Evolutionary conservation across 345 rosid genomes (phyloP), one percentile per base, ranked within the genome.

Genomic region (Linum tenue): DNA sequence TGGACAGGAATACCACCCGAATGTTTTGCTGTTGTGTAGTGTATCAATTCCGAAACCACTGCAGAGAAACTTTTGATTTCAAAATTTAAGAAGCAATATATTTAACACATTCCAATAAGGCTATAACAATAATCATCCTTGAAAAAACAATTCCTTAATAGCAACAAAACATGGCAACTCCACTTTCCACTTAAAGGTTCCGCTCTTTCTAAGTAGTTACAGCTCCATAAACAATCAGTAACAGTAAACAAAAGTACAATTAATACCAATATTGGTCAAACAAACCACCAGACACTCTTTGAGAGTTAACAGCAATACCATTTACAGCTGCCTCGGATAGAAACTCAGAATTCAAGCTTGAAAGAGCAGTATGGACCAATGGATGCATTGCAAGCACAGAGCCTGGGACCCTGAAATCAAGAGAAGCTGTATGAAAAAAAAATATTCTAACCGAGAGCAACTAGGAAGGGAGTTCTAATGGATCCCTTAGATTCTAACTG

Each of bases 321-420:
- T 91, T 95, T 37, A 95, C 97, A 73, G 96, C 85, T 59, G 96
- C 99, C 85, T 91, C 99, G 5, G 99, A 89, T 56, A 88, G 89
- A 64, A 88, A 78, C 71, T 91, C 95, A 53, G 90, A 73, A 69
- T 78, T 86, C 81, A 95, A 83, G 78, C 96, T 86, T 72, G 99
- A 82, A 66, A 95, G 87, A 73, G 99, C 96, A 63, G 95, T 79
- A 72, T 75, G 83, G 67, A 91, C 92, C 83, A 91, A 74, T 15
- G 99, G 95, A 61, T 95, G 96, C 81, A 83, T 78, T 11, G 97
- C 90, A 78, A 95, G 95, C 67, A 79, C 68, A 65, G 85, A 83
- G 39, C 94, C 99, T 73, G 91, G 81, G 55, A 89, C 83, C 81
- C 99, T 90, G 91, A 78, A 83, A 82, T 66, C 73, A 76, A 73